Evolutionary conservation across 176 grass and related monocot genomes (phyloP).

Genomic region (Avena eriantha): DNA sequence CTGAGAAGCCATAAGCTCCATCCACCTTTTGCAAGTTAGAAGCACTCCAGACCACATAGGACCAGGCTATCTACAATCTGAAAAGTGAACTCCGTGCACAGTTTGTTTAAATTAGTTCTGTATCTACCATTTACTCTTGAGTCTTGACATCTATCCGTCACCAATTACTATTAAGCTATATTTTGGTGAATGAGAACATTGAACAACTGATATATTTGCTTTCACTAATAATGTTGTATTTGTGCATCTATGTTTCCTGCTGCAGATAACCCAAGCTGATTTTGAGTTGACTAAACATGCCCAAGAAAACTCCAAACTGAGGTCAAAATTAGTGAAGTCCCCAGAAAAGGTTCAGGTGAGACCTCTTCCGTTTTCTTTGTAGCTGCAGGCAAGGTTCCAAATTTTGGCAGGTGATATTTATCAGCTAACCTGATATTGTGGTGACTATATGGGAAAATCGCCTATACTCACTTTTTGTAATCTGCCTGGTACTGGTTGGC

Average conservation of each 20-base stretch:
- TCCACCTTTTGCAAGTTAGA: conserved; percentile 1
- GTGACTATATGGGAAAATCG: background rate
- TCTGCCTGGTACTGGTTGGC: background rate
- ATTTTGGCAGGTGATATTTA: background rate
- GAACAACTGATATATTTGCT: background rate
- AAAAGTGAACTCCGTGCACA: conserved; percentile 5
- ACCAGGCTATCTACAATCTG: background rate
- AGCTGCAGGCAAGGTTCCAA: background rate
- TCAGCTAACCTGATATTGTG: background rate
- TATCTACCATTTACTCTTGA: conserved; percentile 13
- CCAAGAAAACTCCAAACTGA: conserved; percentile 60
- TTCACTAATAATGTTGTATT: background rate
- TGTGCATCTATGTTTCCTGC: conserved; percentile 6
- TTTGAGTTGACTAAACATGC: conserved; percentile 50
- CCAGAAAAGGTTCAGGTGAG: conserved; percentile 89
- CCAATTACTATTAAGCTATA: conserved; percentile 19
- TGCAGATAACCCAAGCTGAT: conserved; percentile 17
- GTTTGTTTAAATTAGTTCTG: background rate
- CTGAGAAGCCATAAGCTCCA: conserved; percentile 22
- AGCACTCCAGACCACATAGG: background rate
- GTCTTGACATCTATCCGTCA: background rate
- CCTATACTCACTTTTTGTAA: background rate
- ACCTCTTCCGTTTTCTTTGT: conserved; percentile 4
- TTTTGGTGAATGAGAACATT: conserved; percentile 4
- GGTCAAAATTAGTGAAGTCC: conserved; percentile 68